These are phyloP conservation scores for Trichoderma semiorbis DNA, from an alignment of 2,329 filamentous ascomycete genomes.

Conservation along the genomic window DNA sequence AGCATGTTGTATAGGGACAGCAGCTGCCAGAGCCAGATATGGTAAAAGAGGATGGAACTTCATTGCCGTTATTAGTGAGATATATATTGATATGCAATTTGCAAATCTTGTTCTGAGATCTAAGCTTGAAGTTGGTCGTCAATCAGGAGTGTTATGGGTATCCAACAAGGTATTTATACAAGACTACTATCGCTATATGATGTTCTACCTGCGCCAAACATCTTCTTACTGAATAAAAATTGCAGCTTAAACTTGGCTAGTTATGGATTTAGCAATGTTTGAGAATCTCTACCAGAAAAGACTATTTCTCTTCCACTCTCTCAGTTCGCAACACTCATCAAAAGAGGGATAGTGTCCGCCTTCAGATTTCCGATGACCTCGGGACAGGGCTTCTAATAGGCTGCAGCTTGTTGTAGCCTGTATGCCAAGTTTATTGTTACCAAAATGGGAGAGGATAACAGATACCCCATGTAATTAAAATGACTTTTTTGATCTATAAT, in stretches of 20 bases:
- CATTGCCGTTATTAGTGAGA: background rate
- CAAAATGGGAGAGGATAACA: background rate
- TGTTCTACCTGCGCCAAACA: background rate
- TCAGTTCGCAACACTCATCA: background rate
- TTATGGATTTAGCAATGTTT: background rate
- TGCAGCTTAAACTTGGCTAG: background rate
- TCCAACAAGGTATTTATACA: background rate
- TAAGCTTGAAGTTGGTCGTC: background rate
- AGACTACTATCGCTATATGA: background rate
- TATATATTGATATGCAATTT: background rate
- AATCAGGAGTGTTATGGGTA: background rate
- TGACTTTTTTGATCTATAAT: background rate
- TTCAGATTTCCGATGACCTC: background rate
- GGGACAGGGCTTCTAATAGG: background rate
- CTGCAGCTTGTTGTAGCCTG: background rate
- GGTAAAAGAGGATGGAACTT: background rate
- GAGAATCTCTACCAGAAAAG: background rate
- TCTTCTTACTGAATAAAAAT: background rate
- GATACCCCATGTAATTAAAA: background rate
- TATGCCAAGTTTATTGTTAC: background rate
- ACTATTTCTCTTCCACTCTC: background rate
- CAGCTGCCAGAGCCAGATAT: background rate
- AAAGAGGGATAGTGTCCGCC: background rate
- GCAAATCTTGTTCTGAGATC: background rate
- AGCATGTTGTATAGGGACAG: background rate